Evolutionary conservation across 805 yeast species (phyloP).

Genomic region (Kuraishia piskuri): DNA sequence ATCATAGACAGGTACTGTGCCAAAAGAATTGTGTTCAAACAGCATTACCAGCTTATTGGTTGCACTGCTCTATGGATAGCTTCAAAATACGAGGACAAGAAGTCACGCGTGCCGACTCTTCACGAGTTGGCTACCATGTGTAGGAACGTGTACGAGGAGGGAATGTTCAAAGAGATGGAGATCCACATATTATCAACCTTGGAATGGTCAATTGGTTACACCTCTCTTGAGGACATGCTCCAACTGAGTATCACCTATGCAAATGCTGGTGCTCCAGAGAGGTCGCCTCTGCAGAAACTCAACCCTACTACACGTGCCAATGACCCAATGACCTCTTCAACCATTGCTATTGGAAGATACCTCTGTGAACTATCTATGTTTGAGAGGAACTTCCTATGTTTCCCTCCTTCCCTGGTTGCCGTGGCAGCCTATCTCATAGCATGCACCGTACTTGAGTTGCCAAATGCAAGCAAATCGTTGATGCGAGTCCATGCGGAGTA

Average conservation of each 20-base stretch:
- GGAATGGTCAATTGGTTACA: slow-evolving; percentile 34
- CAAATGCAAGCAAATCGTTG: slow-evolving; percentile 30
- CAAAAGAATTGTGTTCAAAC: slow-evolving; percentile 72
- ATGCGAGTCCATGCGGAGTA: slow-evolving; percentile 8
- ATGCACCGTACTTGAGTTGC: slow-evolving; percentile 41
- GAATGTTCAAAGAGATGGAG: slow-evolving; percentile 39
- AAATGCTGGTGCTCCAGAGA: slow-evolving; percentile 24
- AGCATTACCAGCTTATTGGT: slow-evolving; percentile 84
- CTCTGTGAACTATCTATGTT: slow-evolving; percentile 46
- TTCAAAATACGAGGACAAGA: slow-evolving; percentile 65
- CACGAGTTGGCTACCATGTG: slow-evolving; percentile 48
- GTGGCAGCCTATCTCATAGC: slow-evolving; percentile 45
- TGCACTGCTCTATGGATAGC: slow-evolving; percentile 92
- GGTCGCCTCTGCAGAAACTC: slow-evolving; percentile 7
- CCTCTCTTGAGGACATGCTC: slow-evolving; percentile 43
- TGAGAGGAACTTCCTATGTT: slow-evolving; percentile 34
- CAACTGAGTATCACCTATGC: slow-evolving; percentile 28
- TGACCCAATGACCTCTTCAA: slow-evolving; percentile 37
- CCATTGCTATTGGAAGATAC: slow-evolving; percentile 45
- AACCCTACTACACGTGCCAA: slow-evolving; percentile 18
- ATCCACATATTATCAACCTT: slow-evolving; percentile 30
- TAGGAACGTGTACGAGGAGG: slow-evolving; percentile 44
- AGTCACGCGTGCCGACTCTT: slow-evolving; percentile 47
- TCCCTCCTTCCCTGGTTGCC: slow-evolving; percentile 37
- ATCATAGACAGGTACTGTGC: slow-evolving; percentile 89